Evolutionary conservation across 768 basidiomycete genomes (phyloP), one percentile per base, ranked within the genome.

Genomic region (Tephrocybe sp.): DNA sequence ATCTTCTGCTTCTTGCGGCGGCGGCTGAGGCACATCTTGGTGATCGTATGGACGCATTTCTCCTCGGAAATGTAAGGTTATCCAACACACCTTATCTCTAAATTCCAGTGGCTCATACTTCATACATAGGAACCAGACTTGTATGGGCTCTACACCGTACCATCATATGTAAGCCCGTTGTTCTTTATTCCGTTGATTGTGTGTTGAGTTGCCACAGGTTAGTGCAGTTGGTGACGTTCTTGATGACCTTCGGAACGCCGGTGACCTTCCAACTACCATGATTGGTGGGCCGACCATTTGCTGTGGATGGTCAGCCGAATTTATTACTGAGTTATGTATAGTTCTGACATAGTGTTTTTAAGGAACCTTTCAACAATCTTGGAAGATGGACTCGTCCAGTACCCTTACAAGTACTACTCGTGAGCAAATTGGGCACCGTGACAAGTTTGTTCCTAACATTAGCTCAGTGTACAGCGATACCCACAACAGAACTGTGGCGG

Each of bases 341-440:
- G 33, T 30, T 10, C 39, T 55, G 6, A 48, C 42, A n/a, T 23
- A 31, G 36, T 3, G 34, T 3, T 49, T 7, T 4, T 26, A 4
- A 68, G 68, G 69, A 54, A 63, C 40, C 54, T 70, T 20, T 54
- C 62, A n/a, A 63, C 66, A 22, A 58, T 71, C n/a, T 51, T 70
- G 11, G 57, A 68, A 12, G 67, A 66, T 6, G 68, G 67, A 22
- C 55, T 69, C n/a, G 49, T 61, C 17, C 19, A 67, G 36, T 65
- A 61, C 42, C 61, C 60, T 4, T 70, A 68, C 52, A 72, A 70
- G 51, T 68, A 68, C 34, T 70, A 66, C 52, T 65, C 69, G 66
- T 67, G 5, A 36, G 35, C 17, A 16, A 43, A 36, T 17, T 20
- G 22, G 30, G 33, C 13, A 16, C 16, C 36, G 6, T 38, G 11